Percentiles rank a stretch among this genome's conserved stretches.
These are phyloP conservation scores for Penicillium mononematosum DNA, from an alignment of 495 filamentous ascomycete species.

Conservation along the genomic window DNA sequence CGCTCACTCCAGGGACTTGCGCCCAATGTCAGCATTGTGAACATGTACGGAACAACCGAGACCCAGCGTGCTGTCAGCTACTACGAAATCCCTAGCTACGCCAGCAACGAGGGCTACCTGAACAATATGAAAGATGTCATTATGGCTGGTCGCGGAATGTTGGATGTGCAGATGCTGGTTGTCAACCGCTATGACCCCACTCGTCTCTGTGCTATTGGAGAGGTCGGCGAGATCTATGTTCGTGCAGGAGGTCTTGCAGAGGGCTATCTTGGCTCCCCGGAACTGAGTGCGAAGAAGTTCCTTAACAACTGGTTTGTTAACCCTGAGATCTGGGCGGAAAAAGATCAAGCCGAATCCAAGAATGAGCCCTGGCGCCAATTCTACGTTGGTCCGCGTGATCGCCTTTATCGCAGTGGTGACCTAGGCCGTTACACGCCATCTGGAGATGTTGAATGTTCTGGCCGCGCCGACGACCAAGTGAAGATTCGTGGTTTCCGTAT, in stretches of 20 bases:
- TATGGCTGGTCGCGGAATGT: conserved; percentile 85
- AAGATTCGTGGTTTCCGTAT: conserved; percentile 96
- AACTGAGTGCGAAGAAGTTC: conserved; percentile 78
- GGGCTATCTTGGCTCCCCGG: conserved; percentile 71
- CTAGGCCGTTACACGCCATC: conserved; percentile 71
- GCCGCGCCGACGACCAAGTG: conserved; percentile 85
- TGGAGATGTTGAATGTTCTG: conserved; percentile 73
- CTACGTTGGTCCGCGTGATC: conserved; percentile 81
- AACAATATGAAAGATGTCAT: conserved; percentile 76
- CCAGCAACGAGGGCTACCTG: conserved; percentile 63
- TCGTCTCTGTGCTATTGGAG: conserved; percentile 73
- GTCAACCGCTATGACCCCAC: conserved; percentile 75
- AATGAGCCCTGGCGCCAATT: conserved; percentile 69
- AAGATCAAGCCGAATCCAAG: conserved; percentile 51
- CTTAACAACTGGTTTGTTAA: conserved; percentile 87
- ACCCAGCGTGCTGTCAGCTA: conserved; percentile 85
- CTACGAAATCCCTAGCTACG: conserved; percentile 75
- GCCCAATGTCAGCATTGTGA: conserved; percentile 74
- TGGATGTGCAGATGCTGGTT: conserved; percentile 88
- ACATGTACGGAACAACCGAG: conserved; percentile 93
- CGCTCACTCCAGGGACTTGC: conserved; percentile 74
- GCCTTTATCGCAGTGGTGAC: conserved; percentile 83
- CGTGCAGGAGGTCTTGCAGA: conserved; percentile 88
- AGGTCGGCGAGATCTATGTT: conserved; percentile 85
- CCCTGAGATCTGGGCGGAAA: conserved; percentile 66